phyloP scores from a whole-genome alignment of 2,329 filamentous ascomycete species.

The Trichoderma gracile region DNA sequence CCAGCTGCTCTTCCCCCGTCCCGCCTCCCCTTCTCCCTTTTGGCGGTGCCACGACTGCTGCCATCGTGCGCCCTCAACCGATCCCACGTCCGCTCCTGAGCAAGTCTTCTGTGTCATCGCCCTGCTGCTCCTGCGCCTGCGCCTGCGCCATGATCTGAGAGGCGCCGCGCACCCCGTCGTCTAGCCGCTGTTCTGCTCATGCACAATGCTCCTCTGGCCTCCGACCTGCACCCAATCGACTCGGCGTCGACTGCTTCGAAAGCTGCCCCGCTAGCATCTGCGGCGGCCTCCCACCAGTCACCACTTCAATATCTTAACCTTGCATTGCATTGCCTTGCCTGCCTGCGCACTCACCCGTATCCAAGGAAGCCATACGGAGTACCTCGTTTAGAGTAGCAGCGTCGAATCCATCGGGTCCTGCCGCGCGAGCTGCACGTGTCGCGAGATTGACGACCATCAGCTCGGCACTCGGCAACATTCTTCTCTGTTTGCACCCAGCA shows the following conservation, averaged over 20 bases:
- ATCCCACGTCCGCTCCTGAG: background rate
- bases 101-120: background rate
- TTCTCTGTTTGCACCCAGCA: background rate
- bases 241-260: conserved; percentile 22
- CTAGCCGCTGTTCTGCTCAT: conserved; percentile 8
- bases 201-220: conserved; percentile 28
- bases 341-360: too few relatives aligned
- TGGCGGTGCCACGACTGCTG: background rate
- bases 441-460: background rate
- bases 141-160: conserved; percentile 26
- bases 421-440: conserved; percentile 4
- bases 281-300: conserved; percentile 26
- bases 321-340: too few relatives aligned
- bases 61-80: conserved; percentile 8
- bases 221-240: conserved; percentile 23
- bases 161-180: conserved; percentile 11
- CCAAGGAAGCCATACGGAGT: too few relatives aligned
- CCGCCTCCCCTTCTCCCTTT: background rate
- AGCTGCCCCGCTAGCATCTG: conserved; percentile 25
- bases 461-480: background rate
- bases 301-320: background rate
- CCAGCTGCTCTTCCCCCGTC: background rate
- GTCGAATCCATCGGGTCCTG: background rate
- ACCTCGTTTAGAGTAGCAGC: too few relatives aligned
- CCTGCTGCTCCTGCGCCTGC: background rate